These are phyloP conservation scores for Parastagonospora nodorum DNA, from an alignment of 2,329 filamentous ascomycete species.

Conservation along the genomic window DNA sequence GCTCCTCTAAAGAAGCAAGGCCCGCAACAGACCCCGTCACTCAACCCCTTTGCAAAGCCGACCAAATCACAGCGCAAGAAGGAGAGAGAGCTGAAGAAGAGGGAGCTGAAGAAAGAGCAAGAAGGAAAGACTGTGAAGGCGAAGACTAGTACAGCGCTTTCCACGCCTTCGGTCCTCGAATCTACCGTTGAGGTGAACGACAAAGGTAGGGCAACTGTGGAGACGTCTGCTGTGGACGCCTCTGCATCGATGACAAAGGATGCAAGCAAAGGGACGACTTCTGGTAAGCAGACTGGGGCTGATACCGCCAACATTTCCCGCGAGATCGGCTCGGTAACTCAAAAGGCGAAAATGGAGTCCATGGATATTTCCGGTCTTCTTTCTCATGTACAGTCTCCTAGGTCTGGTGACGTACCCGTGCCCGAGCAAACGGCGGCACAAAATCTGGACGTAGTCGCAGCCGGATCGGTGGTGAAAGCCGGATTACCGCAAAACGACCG, in stretches of 20 bases:
- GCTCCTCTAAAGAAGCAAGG: conserved; percentile 25
- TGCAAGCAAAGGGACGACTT: background rate
- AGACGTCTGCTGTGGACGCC: background rate
- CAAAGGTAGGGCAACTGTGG: conserved; percentile 6
- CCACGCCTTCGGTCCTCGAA: background rate
- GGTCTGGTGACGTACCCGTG: background rate
- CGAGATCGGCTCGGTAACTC: conserved; percentile 17
- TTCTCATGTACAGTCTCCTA: conserved; percentile 10
- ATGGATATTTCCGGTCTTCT: background rate
- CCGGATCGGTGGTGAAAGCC: too few species aligned
- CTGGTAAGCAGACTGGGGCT: conserved; percentile 17
- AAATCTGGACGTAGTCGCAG: too few species aligned
- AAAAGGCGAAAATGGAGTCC: conserved; percentile 15
- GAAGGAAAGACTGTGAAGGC: conserved; percentile 23
- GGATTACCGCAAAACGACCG: too few species aligned
- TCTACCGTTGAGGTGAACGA: background rate
- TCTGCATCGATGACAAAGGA: background rate
- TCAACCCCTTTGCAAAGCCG: conserved; percentile 34
- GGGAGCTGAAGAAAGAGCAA: conserved; percentile 36
- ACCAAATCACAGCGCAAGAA: conserved; percentile 37
- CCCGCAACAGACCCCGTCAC: conserved; percentile 34
- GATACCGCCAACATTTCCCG: conserved; percentile 5
- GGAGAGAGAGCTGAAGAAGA: conserved; percentile 45
- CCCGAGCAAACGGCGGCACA: background rate
- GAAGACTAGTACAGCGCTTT: conserved; percentile 7